Percentiles rank a stretch among this genome's conserved stretches.
These are phyloP conservation scores for Fusarium sp. DNA, from an alignment of 2,329 filamentous ascomycete genomes.

Conservation along the genomic window DNA sequence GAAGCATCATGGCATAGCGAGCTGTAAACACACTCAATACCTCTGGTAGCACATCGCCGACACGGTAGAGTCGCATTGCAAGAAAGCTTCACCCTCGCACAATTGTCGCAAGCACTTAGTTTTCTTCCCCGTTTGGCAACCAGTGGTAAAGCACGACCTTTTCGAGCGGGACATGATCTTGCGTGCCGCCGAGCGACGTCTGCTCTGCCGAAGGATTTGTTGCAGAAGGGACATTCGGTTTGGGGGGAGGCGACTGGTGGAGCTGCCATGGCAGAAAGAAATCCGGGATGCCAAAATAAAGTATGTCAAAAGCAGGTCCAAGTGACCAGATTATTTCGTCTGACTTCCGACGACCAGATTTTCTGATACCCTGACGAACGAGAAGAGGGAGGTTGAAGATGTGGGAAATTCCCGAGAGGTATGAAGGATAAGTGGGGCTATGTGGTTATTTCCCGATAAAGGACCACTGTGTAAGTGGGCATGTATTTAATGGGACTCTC, in stretches of 20 bases:
- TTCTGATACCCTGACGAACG: too few relatives aligned
- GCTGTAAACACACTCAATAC: slow-evolving; percentile 14
- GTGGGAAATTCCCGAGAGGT: slow-evolving; percentile 30
- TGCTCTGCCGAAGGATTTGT: slow-evolving; percentile 18
- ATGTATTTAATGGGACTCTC: neutral
- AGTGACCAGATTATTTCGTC: too few relatives aligned
- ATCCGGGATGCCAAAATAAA: too few relatives aligned
- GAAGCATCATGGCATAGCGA: slow-evolving; percentile 13
- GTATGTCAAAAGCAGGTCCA: too few relatives aligned
- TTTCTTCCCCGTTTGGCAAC: slow-evolving; percentile 27
- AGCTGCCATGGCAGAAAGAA: too few relatives aligned
- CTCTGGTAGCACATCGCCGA: neutral
- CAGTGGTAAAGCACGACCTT: slow-evolving; percentile 10
- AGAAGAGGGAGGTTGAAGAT: neutral
- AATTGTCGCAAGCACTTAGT: slow-evolving; percentile 23
- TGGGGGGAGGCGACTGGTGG: neutral
- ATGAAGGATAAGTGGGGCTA: neutral
- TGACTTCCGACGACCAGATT: too few relatives aligned
- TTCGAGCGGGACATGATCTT: slow-evolving; percentile 14
- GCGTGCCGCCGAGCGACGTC: slow-evolving; percentile 30
- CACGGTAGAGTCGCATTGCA: slow-evolving; percentile 16
- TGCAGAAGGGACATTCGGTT: slow-evolving; percentile 25
- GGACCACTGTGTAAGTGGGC: neutral
- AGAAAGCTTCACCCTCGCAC: neutral
- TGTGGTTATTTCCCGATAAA: slow-evolving; percentile 28